These are phyloP conservation scores for Postia placenta DNA, from an alignment of 768 basidiomycete genomes.

Conservation along the genomic window DNA sequence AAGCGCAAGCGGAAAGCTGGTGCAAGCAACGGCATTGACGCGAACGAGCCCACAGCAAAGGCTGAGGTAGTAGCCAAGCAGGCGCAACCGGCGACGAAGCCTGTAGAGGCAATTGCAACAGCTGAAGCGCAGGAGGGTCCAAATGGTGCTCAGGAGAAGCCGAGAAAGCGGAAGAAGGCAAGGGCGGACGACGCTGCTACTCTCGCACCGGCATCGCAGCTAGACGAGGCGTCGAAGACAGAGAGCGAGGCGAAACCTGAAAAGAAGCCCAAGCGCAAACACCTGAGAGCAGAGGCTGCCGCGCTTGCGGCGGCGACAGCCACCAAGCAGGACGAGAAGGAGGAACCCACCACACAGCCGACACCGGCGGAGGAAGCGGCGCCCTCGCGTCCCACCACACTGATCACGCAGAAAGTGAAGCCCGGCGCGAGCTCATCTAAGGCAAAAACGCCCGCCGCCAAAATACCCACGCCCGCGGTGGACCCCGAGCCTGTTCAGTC, in stretches of 20 bases:
- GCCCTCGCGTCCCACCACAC: not conserved
- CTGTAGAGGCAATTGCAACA: not conserved
- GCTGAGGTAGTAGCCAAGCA: not conserved
- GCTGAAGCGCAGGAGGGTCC: not conserved
- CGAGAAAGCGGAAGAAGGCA: not conserved
- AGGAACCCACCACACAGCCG: not conserved
- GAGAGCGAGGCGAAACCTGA: not conserved
- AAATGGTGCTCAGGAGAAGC: not conserved
- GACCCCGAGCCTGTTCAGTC: slow-evolving; percentile 7
- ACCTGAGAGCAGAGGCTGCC: not conserved
- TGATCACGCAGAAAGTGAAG: not conserved
- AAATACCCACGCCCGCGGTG: slow-evolving; percentile 4
- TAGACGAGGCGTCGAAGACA: not conserved
- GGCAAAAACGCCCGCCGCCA: slow-evolving; percentile 6
- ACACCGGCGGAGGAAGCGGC: not conserved
- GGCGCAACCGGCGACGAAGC: not conserved
- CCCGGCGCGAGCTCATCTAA: not conserved
- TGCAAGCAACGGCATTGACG: not conserved
- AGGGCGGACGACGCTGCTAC: not conserved
- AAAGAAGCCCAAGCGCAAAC: slow-evolving; percentile 13
- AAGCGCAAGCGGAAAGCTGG: not conserved
- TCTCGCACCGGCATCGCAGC: not conserved
- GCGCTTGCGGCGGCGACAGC: slow-evolving; percentile 8
- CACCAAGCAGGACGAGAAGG: not conserved
- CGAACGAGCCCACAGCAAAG: not conserved